Percentiles rank a stretch among this genome's conserved stretches.
phyloP scores from a whole-genome alignment of 2,329 filamentous ascomycete genomes.

The Orbilia ellipsospora region DNA sequence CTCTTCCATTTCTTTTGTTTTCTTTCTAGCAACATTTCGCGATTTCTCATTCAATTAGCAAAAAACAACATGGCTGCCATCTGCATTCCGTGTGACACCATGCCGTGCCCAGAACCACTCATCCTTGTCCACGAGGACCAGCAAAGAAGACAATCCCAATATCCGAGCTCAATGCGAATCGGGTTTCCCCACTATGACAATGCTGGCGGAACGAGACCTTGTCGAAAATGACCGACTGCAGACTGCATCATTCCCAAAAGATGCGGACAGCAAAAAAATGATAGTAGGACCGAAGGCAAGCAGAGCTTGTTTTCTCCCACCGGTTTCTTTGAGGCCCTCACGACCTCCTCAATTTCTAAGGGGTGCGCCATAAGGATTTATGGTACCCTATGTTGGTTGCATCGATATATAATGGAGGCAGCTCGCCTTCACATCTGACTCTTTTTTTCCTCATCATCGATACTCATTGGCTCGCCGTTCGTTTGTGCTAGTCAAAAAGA shows the following conservation, averaged over 20 bases:
- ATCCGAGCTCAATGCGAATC: conserved; percentile 25
- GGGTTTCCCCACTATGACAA: conserved; percentile 21
- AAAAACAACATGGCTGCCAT: conserved; percentile 5
- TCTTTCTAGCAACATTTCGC: background rate
- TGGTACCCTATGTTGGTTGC: background rate
- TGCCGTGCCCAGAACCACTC: conserved; percentile 7
- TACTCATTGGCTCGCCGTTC: conserved; percentile 46
- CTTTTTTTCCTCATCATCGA: conserved; percentile 8
- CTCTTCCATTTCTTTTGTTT: conserved; percentile 12
- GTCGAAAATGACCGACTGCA: conserved; percentile 1
- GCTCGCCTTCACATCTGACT: background rate
- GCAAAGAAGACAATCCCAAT: conserved; percentile 1
- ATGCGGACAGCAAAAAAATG: conserved; percentile 14
- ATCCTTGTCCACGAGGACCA: conserved; percentile 27
- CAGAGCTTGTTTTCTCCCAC: conserved; percentile 3
- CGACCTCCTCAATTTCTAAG: conserved; percentile 24
- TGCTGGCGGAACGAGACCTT: conserved; percentile 19
- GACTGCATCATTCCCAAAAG: conserved; percentile 9
- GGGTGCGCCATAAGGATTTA: background rate
- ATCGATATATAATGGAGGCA: conserved; percentile 44
- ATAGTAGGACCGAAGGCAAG: conserved; percentile 15
- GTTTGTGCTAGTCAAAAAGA: conserved; percentile 42
- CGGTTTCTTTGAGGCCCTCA: background rate
- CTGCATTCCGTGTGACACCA: conserved; percentile 8
- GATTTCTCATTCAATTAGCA: conserved; percentile 9